A percentile compares a stretch with the other conserved stretches of the same genome.
These are phyloP conservation scores for Pythium periplocum DNA, from an alignment of 352 stramenopile species.

Conservation along the genomic window DNA sequence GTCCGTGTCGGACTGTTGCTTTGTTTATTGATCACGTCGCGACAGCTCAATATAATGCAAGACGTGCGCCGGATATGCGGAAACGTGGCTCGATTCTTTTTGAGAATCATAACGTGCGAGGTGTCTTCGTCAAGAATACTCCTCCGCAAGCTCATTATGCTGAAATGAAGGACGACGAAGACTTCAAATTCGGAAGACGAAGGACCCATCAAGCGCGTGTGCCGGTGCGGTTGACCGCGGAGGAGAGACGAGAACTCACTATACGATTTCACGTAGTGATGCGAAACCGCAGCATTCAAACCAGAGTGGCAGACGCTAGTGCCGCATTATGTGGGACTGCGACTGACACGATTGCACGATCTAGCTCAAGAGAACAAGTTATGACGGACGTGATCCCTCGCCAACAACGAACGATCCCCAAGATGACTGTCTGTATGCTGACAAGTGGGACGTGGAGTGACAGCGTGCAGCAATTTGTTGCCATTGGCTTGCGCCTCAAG, in stretches of 20 bases:
- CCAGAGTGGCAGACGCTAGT: no score
- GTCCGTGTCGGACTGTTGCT: constrained; percentile 42
- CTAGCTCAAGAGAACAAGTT: no score
- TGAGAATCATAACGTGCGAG: constrained; percentile 37
- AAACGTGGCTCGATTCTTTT: constrained; percentile 44
- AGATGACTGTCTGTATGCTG: constrained; percentile 73
- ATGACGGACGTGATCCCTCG: constrained; percentile 3
- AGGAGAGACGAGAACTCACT: constrained; percentile 35
- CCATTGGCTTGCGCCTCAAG: constrained; percentile 68
- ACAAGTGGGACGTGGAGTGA: constrained; percentile 62
- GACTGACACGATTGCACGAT: no score
- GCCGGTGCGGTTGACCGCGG: constrained; percentile 29
- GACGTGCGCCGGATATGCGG: constrained; percentile 30
- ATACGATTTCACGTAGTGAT: constrained; percentile 33
- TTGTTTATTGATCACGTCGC: constrained; percentile 64
- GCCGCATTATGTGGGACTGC: no score
- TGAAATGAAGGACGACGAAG: constrained; percentile 42
- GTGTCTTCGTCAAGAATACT: constrained; percentile 15
- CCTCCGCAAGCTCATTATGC: constrained; percentile 36
- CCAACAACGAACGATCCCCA: constrained; percentile 8
- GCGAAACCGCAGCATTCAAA: not conserved
- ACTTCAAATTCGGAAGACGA: constrained; percentile 12
- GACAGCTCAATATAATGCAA: constrained; percentile 54
- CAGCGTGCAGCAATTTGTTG: constrained; percentile 66
- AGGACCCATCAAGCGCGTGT: constrained; percentile 20